Base-by-base conservation (phyloP, 331 rosid genomes). In the Dryas integrifolia region DNA sequence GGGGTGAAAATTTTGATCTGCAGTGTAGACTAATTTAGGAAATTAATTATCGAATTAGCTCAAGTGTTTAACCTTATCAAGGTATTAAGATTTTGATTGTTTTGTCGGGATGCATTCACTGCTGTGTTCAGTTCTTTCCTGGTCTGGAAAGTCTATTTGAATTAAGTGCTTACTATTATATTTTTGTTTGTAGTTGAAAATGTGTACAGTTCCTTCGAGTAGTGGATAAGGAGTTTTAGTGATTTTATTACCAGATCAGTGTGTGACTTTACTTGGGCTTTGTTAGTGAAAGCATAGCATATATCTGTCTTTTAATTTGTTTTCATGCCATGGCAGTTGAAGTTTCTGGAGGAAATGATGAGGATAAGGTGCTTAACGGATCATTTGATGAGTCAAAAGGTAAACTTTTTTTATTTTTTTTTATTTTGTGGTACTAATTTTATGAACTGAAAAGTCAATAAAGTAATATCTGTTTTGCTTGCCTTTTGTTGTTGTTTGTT, bases 341-440 rank as follows among this genome's bases (percentile, higher is more conserved):
- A 67, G 67, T 77, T 71, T 74, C 81, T 61, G 82, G 80, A 63
- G 82, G 82, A 50, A 75, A 79, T 68, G 83, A 69, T 7, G 82
- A 53, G 75, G 83, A 68, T 44, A 84, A 78, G 75, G 65, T 44
- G 69, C 81, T 75, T 74, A 9, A 70, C 21, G 78, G 79, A 58
- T 75, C 58, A 63, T 65, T 77, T 69, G 88, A 81, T 72, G 88
- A 81, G 57, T 67, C 72, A 5, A 85, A 85, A 76, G 88, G 88
- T 81, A 74, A 41, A 48, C 71, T 45, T 52, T 18, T 7, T 15
- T 4, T 62, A 38, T 52, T 18, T 7, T 11, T 4, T 62, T 69
- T 65, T 12, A 24, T 3, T 1, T 41, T 5, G 7, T 14, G 30
- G 10, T 46, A 11, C 14, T 79, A n/a, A 21, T 24, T 0, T 70